These are phyloP conservation scores for Rhynchosporium graminicola DNA, from an alignment of 2,329 filamentous ascomycete species.

Conservation along the genomic window DNA sequence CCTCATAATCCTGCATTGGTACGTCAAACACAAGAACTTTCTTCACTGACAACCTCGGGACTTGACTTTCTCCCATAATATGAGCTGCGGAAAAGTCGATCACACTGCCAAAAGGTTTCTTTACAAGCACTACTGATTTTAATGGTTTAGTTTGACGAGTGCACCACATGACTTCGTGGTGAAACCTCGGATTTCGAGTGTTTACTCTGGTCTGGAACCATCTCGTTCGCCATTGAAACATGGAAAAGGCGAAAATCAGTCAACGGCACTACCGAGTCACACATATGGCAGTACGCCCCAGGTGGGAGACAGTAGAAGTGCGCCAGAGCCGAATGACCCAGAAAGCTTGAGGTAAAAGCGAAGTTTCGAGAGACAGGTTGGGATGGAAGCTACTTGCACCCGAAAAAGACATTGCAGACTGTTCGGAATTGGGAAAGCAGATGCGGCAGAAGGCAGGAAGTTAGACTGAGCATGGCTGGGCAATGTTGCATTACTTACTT, in stretches of 20 bases:
- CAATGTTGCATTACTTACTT: background rate
- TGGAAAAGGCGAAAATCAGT: background rate
- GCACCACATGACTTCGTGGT: background rate
- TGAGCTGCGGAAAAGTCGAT: background rate
- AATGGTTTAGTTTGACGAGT: conserved; percentile 2
- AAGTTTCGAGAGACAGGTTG: background rate
- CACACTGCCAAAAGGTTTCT: background rate
- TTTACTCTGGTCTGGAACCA: background rate
- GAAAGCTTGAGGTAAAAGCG: background rate
- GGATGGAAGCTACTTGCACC: background rate
- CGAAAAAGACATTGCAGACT: background rate
- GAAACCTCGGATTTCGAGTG: background rate
- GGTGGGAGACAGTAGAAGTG: background rate
- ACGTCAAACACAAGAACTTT: background rate
- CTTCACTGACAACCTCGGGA: background rate
- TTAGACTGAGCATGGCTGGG: background rate
- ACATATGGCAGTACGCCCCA: background rate
- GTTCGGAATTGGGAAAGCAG: too few relatives aligned
- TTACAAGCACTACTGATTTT: background rate
- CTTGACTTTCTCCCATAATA: background rate
- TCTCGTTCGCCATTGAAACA: background rate
- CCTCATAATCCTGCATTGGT: conserved; percentile 4
- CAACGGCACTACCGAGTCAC: background rate
- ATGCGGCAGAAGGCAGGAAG: background rate
- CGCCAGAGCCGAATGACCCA: background rate